Base-by-base conservation (phyloP, 768 basidiomycete species). In the Psilocybe azurescens region DNA sequence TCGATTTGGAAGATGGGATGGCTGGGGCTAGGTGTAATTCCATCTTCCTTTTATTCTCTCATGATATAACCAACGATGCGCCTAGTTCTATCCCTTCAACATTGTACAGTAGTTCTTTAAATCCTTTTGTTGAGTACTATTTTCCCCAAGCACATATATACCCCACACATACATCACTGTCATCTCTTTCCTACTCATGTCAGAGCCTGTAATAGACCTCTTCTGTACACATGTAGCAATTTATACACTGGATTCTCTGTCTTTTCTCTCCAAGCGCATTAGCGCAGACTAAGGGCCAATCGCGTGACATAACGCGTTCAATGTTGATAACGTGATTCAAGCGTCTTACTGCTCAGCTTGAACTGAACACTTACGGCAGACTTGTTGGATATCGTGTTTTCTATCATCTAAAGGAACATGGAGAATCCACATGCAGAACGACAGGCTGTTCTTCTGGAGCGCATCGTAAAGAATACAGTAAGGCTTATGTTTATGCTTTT, bases 381-480 rank as follows among this genome's bases (percentile, higher is more conserved):
- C n/a, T n/a, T n/a, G n/a, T n/a, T n/a, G n/a, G n/a, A n/a, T n/a
- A n/a, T n/a, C n/a, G n/a, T n/a, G n/a, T n/a, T n/a, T n/a, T n/a
- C n/a, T n/a, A n/a, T n/a, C n/a, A 36, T 44, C 41, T 44, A 28
- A 36, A 10, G 16, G 16, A 18, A 33, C 4, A 97, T 97, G 95
- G 94, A 97, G 77, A 97, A 97, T 74, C 95, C 95, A 20, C 95
- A 98, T 68, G 93, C 93, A 54, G 94, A 96, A 75, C 84, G 92
- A 47, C 95, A 98, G 72, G 94, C 93, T 33, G 89, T 95, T 50
- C 84, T 97, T 18, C 83, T 97, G 3, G 93, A 97, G 67, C 86
- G 95, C 29, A 95, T 98, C 68, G 79, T 94, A 28, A 96, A 95
- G 77, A 97, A 94, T 66, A 86, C 91, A 5, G 95, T 95, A 64